Percentiles rank a stretch among this genome's conserved stretches.
phyloP scores from a whole-genome alignment of 1,139 yeast species.

The Candida tropicalis region DNA sequence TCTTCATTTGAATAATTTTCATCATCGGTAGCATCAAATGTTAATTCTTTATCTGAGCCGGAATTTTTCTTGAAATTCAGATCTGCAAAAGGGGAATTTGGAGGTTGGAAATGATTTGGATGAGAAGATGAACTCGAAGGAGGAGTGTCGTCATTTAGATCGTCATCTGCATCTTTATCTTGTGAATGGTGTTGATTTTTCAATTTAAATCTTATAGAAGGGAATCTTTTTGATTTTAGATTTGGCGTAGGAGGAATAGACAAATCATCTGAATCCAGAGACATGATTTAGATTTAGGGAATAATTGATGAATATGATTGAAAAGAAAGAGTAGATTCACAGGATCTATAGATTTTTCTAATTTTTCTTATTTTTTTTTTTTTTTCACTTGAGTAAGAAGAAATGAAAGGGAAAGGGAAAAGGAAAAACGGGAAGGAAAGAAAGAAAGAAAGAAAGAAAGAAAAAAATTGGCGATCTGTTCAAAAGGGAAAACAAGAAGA shows the following conservation, averaged over 20 bases:
- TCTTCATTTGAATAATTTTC: neutral
- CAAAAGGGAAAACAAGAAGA: neutral
- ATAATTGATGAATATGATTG: neutral
- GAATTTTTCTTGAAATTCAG: constrained; percentile 4
- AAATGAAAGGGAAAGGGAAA: neutral
- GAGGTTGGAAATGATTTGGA: constrained; percentile 4
- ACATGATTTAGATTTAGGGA: neutral
- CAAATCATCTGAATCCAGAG: constrained; percentile 11
- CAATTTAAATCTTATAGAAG: constrained; percentile 29
- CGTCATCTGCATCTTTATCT: neutral
- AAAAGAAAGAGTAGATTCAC: neutral
- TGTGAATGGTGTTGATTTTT: constrained; percentile 16
- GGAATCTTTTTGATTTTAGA: constrained; percentile 19
- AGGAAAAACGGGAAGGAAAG: neutral
- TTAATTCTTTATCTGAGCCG: neutral
- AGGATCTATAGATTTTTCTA: no score
- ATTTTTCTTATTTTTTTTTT: no score
- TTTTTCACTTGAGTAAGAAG: neutral
- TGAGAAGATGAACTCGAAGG: constrained; percentile 12
- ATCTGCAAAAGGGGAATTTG: constrained; percentile 19
- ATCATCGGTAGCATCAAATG: constrained; percentile 1
- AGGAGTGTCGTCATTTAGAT: neutral
- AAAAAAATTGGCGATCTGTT: neutral
- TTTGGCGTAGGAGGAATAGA: constrained; percentile 17
- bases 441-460: neutral